Conservation (phyloP, 805 yeast species). For the Saccharomyces kudriavzevii region DNA sequence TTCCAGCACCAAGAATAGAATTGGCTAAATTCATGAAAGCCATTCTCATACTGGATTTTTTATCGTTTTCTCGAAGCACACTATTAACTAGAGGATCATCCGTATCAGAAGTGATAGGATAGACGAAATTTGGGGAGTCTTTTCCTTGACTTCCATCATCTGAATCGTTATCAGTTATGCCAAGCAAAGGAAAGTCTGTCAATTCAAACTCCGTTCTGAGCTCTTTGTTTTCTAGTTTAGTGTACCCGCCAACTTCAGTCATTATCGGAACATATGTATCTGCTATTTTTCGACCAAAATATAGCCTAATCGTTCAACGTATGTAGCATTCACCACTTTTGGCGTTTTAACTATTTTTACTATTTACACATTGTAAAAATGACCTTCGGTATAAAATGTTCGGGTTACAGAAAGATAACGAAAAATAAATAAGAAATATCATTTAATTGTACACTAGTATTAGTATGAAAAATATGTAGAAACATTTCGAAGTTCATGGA, state of each 20-base stretch:
- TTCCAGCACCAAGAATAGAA: constrained; percentile 91
- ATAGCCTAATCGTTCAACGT: neutral
- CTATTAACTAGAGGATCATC: neutral
- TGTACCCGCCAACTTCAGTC: neutral
- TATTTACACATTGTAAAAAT: neutral
- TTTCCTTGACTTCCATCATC: neutral
- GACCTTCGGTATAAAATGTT: neutral
- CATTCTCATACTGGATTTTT: constrained; percentile 59
- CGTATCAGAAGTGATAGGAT: neutral
- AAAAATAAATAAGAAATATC: neutral
- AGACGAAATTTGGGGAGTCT: neutral
- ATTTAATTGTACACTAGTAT: neutral
- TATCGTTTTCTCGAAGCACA: constrained; percentile 15
- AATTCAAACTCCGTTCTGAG: neutral
- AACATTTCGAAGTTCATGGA: neutral
- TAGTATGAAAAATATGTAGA: neutral
- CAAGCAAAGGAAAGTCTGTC: neutral
- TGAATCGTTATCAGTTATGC: neutral
- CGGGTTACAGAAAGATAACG: neutral
- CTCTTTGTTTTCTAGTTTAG: neutral
- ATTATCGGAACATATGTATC: neutral
- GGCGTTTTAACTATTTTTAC: neutral
- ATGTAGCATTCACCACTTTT: neutral
- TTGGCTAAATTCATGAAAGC: constrained; percentile 98
- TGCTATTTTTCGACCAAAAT: neutral